Evolutionary conservation across 257 asterid species (phyloP), one percentile per base, ranked within the genome.

Genomic region (Haberlea rhodopensis): DNA sequence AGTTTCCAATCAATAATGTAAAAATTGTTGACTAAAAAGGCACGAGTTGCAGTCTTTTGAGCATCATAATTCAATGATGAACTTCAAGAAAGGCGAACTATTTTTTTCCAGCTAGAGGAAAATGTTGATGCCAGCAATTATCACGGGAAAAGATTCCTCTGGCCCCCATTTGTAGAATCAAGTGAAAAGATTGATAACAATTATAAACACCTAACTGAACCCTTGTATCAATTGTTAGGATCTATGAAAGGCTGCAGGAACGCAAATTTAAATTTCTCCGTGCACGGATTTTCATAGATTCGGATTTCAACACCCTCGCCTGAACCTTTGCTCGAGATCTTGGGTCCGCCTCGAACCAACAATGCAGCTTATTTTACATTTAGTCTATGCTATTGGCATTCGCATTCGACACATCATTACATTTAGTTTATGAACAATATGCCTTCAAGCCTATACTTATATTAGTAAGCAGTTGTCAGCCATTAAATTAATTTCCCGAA

Each of bases 21-120:
- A 4, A 48, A 4, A 15, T 54, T 65, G 60, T 69, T 77, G 78
- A 69, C 70, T 61, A 69, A 63, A n/a, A 19, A 28, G 45, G 25
- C 25, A 8, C 24, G 15, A 29, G 23, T 62, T 15, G 62, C 46
- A 58, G 78, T 76, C 71, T 68, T 58, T 64, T 46, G 52, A 55
- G 63, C 57, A 49, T 77, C 73, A 32, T 48, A 72, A 48, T 28
- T 29, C 49, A 72, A 60, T 54, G 75, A 66, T 71, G 53, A 53
- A 60, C 3, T 23, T 29, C 9, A 31, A 60, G 73, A 66, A 75
- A 65, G 57, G 24, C 51, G 29, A 56, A 55, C 19, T 53, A 69
- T 43, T 25, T 18, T 62, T 45, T n/a, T 56, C 19, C 3, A 19
- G 18, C 67, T 23, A 27, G 19, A 49, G 21, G 6, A 25, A 46